A percentile compares a stretch with the other conserved stretches of the same genome.
Conservation (phyloP, 441 rosid genomes). For the Populus tomentosa region DNA sequence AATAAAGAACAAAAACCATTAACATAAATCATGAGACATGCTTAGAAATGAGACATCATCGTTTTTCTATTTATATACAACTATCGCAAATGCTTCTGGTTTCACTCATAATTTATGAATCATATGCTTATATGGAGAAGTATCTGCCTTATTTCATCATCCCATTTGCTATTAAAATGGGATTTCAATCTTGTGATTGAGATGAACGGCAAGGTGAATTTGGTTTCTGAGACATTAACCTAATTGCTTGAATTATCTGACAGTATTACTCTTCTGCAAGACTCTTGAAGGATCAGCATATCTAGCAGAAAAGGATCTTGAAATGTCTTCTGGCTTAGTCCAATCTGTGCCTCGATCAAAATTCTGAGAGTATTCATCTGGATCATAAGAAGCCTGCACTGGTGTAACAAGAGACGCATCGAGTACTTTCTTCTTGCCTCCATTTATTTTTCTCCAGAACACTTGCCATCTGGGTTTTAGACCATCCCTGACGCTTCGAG, state of each 20-base stretch:
- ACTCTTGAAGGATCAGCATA: slow-evolving; percentile 41
- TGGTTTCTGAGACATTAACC: background rate
- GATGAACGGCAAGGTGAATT: background rate
- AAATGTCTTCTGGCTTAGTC: slow-evolving; percentile 39
- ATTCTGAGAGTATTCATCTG: slow-evolving; percentile 39
- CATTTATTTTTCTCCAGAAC: slow-evolving; percentile 34
- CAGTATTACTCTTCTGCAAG: slow-evolving; percentile 10
- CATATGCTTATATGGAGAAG: too few relatives aligned
- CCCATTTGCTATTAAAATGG: too few relatives aligned
- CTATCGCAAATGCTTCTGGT: too few relatives aligned
- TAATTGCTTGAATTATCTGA: background rate
- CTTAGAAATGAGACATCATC: too few relatives aligned
- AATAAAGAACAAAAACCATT: too few relatives aligned
- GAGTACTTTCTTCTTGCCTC: slow-evolving; percentile 28
- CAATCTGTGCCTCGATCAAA: slow-evolving; percentile 45
- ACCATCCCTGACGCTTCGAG: background rate
- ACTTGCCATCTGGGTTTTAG: slow-evolving; percentile 26
- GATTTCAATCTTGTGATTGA: too few relatives aligned
- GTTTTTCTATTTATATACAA: too few relatives aligned
- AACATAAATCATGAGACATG: too few relatives aligned
- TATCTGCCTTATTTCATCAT: too few relatives aligned
- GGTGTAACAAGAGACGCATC: slow-evolving; percentile 5
- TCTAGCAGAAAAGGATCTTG: slow-evolving; percentile 51
- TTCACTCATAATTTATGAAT: too few relatives aligned
- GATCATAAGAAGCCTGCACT: slow-evolving; percentile 32